Evolutionary conservation across 805 yeast genomes (phyloP), one percentile per base, ranked within the genome.

Genomic region (Blastobotrys parvus): DNA sequence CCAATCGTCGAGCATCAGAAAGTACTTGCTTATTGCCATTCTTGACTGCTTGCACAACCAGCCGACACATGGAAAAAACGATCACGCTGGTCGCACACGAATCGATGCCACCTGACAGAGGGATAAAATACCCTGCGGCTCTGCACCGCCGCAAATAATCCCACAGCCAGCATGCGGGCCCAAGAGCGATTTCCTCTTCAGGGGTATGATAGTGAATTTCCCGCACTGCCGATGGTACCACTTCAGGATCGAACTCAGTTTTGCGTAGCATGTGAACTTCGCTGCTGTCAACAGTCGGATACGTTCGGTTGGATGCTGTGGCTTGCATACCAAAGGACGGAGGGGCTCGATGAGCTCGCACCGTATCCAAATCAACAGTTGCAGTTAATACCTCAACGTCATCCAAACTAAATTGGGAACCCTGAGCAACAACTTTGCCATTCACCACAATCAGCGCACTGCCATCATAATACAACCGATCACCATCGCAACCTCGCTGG

Each of bases 91-190:
- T 92, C 1, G 98, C 96, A 68, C 98, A 94, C 29, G 95, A 84
- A 60, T 92, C 99, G 50, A 92, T 90, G 39, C 99, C 99, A 16
- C 99, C 99, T 61, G 94, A 82, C 39, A 92, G 69, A 0, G 99
- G 97, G 37, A 92, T 68, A 63, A 92, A 94, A 60, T 72, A 92
- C 0, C 99, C 99, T 0, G 88, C 86, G 41, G 92, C 84, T 51
- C 77, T 77, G 53, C 94, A 86, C 50, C 99, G 75, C 61, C 99
- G 76, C 45, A 92, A 71, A 58, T 92, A 92, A 62, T 92, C 99
- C 99, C 99, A 92, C 50, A 92, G 64, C 99, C 99, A 92, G 62
- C 98, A 92, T 0, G 99, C 98, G 0, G 99, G 99, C 0, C 99
- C 99, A 35, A 85, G 68, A 0, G 97, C 97, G 51, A 92, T 90